phyloP scores from a whole-genome alignment of 345 rosid species.

The Pugionium cornutum region DNA sequence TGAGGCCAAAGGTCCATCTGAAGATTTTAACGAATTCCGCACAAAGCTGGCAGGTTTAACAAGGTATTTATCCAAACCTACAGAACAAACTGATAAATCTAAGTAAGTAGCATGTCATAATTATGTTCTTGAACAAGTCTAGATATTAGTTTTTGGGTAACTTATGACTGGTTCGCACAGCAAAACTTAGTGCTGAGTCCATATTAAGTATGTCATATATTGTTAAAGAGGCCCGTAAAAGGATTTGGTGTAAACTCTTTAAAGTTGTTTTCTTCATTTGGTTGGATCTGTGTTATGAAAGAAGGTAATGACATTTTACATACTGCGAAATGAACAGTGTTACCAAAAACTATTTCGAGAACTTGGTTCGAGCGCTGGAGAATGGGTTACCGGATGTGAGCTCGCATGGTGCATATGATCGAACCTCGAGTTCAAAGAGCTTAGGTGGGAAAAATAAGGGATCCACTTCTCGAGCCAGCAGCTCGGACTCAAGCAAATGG shows the following conservation, averaged over 20 bases:
- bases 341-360: constrained; percentile 84
- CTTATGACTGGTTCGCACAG: neutral
- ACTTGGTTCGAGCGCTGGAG: constrained; percentile 75
- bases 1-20: constrained; percentile 57
- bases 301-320: neutral
- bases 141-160: too few relatives aligned
- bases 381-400: constrained; percentile 81
- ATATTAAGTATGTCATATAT: too few relatives aligned
- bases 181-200: neutral
- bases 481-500: constrained; percentile 67
- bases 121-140: neutral
- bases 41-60: constrained; percentile 84
- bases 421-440: constrained; percentile 53
- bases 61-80: constrained; percentile 46
- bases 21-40: constrained; percentile 82
- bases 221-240: neutral
- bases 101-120: neutral
- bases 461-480: constrained; percentile 52
- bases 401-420: constrained; percentile 54
- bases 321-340: constrained; percentile 48
- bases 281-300: neutral
- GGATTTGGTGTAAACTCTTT: neutral
- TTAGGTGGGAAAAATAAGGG: constrained; percentile 56
- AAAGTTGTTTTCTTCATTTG: neutral
- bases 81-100: constrained; percentile 3